Evolutionary conservation across 768 basidiomycete genomes (phyloP), one percentile per base, ranked within the genome.

Genomic region (Filobasidium floriforme): DNA sequence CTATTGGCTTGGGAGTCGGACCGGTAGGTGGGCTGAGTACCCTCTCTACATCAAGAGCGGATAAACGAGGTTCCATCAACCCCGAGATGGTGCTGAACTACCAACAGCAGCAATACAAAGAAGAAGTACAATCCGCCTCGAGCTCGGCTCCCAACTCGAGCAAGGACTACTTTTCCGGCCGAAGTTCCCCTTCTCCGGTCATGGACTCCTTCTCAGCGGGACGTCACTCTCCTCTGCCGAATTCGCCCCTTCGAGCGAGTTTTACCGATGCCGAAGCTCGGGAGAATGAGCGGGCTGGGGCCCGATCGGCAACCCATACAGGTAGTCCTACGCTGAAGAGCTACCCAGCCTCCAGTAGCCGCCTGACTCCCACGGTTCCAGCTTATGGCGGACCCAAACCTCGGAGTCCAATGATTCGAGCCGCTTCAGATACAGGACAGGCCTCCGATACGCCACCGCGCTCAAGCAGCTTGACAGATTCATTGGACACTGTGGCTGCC

Each of bases 21-120:
- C 67, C 62, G 9, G 49, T 67, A 0, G 51, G 32, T 1, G 73
- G 76, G 3, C 69, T 79, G 66, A 71, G 60, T 72, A 80, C 60
- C 70, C 81, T 51, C 59, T 75, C 67, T 63, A 79, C 79, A 0
- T 76, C 77, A 6, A 80, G 82, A 41, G 77, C 80, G 0, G 83
- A 82, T 28, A 82, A 81, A 54, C 79, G 85, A 14, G 78, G 82
- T 24, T 85, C 85, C 4, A 85, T 86, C 67, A 85, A 84, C 64
- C 85, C 86, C 1, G 81, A 75, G 4, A 73, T 82, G 52, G 73
- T 80, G 7, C 77, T 84, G 67, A 80, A 77, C 62, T 72, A 77
- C 61, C 73, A 77, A 44, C 63, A 61, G 4, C 51, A 66, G 12
- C 59, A 66, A 22, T 18, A 49, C 46, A 43, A 14, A 4, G 54